These are phyloP conservation scores for Mytilinidion resinicola DNA, from an alignment of 495 filamentous ascomycete genomes.

Conservation along the genomic window DNA sequence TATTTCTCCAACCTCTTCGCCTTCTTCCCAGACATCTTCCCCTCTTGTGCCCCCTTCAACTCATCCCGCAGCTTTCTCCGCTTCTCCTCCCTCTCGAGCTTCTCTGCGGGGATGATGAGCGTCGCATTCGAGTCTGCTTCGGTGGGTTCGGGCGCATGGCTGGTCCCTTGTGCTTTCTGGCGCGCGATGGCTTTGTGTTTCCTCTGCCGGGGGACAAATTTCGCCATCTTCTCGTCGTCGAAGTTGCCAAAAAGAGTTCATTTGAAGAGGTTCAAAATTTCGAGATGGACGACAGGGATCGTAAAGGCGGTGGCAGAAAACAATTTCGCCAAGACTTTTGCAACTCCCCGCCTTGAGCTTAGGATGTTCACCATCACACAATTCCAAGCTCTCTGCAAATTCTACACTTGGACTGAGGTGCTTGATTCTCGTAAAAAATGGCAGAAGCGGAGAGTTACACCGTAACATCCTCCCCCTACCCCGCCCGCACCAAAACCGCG, in stretches of 20 bases:
- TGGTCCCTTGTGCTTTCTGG: slow-evolving; percentile 43
- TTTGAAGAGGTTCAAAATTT: slow-evolving; percentile 14
- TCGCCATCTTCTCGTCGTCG: slow-evolving; percentile 50
- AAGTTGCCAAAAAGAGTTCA: background rate
- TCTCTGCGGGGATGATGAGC: slow-evolving; percentile 61
- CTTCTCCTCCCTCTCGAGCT: slow-evolving; percentile 61
- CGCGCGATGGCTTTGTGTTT: slow-evolving; percentile 67
- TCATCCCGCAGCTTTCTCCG: slow-evolving; percentile 64
- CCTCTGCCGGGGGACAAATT: slow-evolving; percentile 71
- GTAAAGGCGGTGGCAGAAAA: slow-evolving; percentile 6
- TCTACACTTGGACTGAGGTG: background rate
- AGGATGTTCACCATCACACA: too few species aligned
- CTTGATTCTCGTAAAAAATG: slow-evolving; percentile 2
- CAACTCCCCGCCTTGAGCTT: too few species aligned
- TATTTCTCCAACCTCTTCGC: slow-evolving; percentile 93
- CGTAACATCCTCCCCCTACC: slow-evolving; percentile 50
- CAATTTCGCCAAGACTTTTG: slow-evolving; percentile 1
- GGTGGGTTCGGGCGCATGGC: background rate
- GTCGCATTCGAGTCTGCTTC: slow-evolving; percentile 59
- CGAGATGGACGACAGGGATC: slow-evolving; percentile 11
- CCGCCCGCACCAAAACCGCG: slow-evolving; percentile 64
- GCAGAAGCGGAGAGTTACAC: slow-evolving; percentile 5
- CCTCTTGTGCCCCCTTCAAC: slow-evolving; percentile 46
- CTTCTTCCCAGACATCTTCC: slow-evolving; percentile 85
- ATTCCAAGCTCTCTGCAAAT: too few species aligned